Percentiles rank a stretch among this genome's conserved stretches.
Evolutionary conservation across 495 filamentous ascomycete species (phyloP).

Genomic region (Penicillium simplicissimum): DNA sequence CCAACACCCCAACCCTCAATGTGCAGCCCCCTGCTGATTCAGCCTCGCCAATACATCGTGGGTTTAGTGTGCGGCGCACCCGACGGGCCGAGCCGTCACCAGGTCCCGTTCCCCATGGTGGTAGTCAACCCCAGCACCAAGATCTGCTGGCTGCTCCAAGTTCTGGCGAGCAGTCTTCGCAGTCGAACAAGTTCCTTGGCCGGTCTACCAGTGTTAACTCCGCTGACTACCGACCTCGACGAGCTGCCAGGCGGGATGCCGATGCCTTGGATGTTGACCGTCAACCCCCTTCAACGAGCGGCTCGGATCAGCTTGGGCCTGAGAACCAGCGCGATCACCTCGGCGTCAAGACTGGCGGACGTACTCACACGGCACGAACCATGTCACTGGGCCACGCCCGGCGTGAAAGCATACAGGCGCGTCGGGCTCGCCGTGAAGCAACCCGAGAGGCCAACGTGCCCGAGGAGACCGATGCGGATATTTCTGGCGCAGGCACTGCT

Average conservation of each 20-base stretch:
- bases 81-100: slow-evolving; percentile 61
- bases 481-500: slow-evolving; percentile 49
- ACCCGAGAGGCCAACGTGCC: slow-evolving; percentile 69
- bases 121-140: slow-evolving; percentile 68
- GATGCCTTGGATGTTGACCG: slow-evolving; percentile 54
- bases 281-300: slow-evolving; percentile 71
- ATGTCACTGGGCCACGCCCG: slow-evolving; percentile 90
- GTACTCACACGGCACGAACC: slow-evolving; percentile 63
- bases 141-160: slow-evolving; percentile 72
- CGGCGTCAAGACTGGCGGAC: slow-evolving; percentile 26
- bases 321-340: slow-evolving; percentile 45
- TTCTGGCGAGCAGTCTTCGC: slow-evolving; percentile 56
- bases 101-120: slow-evolving; percentile 56
- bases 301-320: slow-evolving; percentile 68
- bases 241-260: slow-evolving; percentile 58
- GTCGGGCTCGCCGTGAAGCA: slow-evolving; percentile 67
- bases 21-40: slow-evolving; percentile 72
- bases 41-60: slow-evolving; percentile 64
- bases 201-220: slow-evolving; percentile 86
- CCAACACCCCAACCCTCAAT: slow-evolving; percentile 67
- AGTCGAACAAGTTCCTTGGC: slow-evolving; percentile 64
- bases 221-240: slow-evolving; percentile 67
- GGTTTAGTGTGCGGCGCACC: slow-evolving; percentile 76
- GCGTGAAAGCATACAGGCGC: slow-evolving; percentile 85
- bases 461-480: slow-evolving; percentile 73